Evolutionary conservation across 2,329 filamentous ascomycete species (phyloP).

Genomic region (Monosporascus sp.): DNA sequence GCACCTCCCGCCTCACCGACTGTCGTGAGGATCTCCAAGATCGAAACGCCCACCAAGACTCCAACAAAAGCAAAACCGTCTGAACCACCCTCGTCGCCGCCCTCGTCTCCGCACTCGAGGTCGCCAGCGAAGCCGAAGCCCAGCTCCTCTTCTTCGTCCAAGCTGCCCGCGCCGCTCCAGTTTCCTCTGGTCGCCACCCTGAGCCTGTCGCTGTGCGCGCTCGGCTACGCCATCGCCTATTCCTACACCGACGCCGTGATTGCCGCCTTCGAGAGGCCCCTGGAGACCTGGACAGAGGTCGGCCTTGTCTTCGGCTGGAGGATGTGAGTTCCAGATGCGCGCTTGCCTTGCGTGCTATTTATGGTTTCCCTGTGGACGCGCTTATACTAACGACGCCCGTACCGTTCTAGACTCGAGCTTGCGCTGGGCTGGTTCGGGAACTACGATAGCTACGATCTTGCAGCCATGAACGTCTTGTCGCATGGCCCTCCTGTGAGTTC

Average conservation of each 20-base stretch:
- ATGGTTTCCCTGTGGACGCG: no score
- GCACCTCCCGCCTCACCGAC: slow-evolving; percentile 8
- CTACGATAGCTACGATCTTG: slow-evolving; percentile 69
- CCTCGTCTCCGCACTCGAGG: background rate
- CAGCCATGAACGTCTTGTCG: slow-evolving; percentile 61
- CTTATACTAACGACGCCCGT: slow-evolving; percentile 16
- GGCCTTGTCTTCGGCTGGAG: slow-evolving; percentile 48
- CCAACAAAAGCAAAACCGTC: background rate
- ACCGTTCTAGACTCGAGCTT: slow-evolving; percentile 60
- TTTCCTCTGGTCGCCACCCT: slow-evolving; percentile 49
- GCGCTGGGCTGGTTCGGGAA: slow-evolving; percentile 67
- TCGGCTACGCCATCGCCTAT: slow-evolving; percentile 59
- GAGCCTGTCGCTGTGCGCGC: slow-evolving; percentile 57
- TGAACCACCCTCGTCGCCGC: background rate
- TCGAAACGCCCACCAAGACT: slow-evolving; percentile 15
- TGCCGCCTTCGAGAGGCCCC: slow-evolving; percentile 57
- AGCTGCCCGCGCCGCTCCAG: slow-evolving; percentile 39
- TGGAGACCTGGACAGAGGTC: slow-evolving; percentile 59
- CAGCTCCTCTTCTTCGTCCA: slow-evolving; percentile 18
- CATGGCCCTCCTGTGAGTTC: slow-evolving; percentile 64
- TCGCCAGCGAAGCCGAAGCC: background rate
- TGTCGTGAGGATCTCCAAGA: slow-evolving; percentile 20
- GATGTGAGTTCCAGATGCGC: slow-evolving; percentile 38
- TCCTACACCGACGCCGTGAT: slow-evolving; percentile 61
- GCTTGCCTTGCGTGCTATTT: background rate